Evolutionary conservation across 176 grass and related monocot genomes (phyloP).

Genomic region (Oryza glaberrima): DNA sequence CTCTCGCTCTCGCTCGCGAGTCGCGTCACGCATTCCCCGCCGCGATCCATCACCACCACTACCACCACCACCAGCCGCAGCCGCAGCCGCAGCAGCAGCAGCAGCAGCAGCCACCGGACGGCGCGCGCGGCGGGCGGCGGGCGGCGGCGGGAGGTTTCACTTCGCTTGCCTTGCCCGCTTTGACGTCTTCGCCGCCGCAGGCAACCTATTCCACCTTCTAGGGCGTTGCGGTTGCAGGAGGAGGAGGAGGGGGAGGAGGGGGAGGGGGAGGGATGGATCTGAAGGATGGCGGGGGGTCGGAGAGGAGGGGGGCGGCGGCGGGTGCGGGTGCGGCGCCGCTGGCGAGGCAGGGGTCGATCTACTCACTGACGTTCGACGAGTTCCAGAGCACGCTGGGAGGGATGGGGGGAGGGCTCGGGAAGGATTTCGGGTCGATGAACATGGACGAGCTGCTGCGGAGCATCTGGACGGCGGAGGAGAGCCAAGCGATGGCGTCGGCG

Average conservation of each 20-base stretch:
- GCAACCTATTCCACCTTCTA: constrained; percentile 39
- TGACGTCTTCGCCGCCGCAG: constrained; percentile 30
- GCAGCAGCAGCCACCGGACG: background rate
- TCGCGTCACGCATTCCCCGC: background rate
- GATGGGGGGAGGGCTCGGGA: constrained; percentile 41
- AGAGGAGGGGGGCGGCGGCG: constrained; percentile 10
- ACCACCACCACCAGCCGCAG: background rate
- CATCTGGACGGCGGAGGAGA: constrained; percentile 94
- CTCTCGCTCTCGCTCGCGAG: background rate
- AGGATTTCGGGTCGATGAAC: constrained; percentile 96
- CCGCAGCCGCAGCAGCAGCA: background rate
- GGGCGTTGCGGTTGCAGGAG: background rate
- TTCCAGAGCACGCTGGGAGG: constrained; percentile 78
- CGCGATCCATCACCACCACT: background rate
- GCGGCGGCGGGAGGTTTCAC: background rate
- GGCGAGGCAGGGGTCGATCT: constrained; percentile 72
- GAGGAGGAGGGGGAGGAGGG: constrained; percentile 16
- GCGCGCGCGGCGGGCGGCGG: background rate
- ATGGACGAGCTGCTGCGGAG: constrained; percentile 90
- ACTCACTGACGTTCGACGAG: constrained; percentile 85
- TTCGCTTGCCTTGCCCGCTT: constrained; percentile 34
- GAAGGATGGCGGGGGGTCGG: constrained; percentile 26
- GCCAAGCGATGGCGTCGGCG: constrained; percentile 57
- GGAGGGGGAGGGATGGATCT: constrained; percentile 40
- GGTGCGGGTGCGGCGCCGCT: constrained; percentile 23